These are phyloP conservation scores for Hortaea werneckii DNA, from an alignment of 2,329 filamentous ascomycete species.

Conservation along the genomic window DNA sequence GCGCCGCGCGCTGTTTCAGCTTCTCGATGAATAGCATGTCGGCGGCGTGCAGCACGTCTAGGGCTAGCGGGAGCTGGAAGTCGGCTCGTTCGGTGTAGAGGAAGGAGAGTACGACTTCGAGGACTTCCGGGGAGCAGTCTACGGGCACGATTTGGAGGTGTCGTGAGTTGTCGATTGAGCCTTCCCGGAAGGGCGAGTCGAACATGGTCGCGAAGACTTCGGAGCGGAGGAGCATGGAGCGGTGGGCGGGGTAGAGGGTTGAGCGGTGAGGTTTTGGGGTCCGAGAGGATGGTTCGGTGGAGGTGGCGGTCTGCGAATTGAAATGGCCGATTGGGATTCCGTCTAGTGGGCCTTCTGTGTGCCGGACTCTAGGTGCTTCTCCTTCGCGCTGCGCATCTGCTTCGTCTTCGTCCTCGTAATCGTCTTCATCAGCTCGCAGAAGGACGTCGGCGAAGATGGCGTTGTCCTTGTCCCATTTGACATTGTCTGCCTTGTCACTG, in stretches of 20 bases:
- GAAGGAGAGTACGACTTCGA: conserved; percentile 77
- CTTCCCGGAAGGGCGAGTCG: conserved; percentile 73
- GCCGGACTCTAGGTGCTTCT: conserved; percentile 22
- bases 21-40: conserved; percentile 91
- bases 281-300: conserved; percentile 32
- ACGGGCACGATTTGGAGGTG: conserved; percentile 69
- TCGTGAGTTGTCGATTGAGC: conserved; percentile 47
- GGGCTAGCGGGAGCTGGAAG: conserved; percentile 69
- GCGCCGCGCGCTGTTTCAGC: conserved; percentile 78
- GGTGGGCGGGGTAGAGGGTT: conserved; percentile 74
- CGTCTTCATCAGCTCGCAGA: conserved; percentile 63
- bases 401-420: conserved; percentile 37
- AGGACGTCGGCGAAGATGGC: conserved; percentile 83
- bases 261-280: conserved; percentile 44
- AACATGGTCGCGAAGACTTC: conserved; percentile 95
- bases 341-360: conserved; percentile 31
- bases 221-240: conserved; percentile 83
- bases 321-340: conserved; percentile 59
- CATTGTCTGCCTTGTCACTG: conserved; percentile 53
- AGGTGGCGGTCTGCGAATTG: conserved; percentile 15
- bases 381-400: conserved; percentile 3
- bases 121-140: conserved; percentile 70
- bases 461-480: conserved; percentile 76
- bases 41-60: conserved; percentile 81
- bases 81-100: conserved; percentile 81